phyloP scores from a whole-genome alignment of 2,329 filamentous ascomycete genomes.

The Leptographium lundbergii region DNA sequence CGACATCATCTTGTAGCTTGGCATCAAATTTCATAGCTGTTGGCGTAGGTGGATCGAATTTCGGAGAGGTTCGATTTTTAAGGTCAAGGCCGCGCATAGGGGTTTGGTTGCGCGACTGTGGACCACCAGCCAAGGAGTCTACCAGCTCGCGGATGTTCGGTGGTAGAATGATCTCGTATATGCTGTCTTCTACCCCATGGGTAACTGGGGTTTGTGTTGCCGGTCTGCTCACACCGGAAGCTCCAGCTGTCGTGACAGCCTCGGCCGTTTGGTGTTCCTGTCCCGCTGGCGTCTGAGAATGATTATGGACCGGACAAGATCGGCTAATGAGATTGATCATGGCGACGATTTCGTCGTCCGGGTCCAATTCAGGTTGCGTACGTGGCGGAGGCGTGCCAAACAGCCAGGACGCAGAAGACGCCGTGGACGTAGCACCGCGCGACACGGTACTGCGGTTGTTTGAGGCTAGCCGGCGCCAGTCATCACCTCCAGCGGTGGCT shows the following conservation, averaged over 20 bases:
- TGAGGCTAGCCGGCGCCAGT: neutral
- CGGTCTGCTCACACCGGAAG: neutral
- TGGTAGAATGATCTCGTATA: conserved; percentile 9
- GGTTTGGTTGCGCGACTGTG: neutral
- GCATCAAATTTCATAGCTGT: conserved; percentile 9
- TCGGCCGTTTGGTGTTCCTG: neutral
- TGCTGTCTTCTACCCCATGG: neutral
- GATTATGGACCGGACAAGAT: conserved; percentile 3
- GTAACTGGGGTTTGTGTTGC: neutral
- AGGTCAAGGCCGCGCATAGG: neutral
- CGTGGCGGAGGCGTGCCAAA: neutral
- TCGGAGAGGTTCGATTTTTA: neutral
- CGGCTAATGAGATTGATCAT: conserved; percentile 7
- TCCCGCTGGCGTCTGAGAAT: neutral
- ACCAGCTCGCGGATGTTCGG: conserved; percentile 8
- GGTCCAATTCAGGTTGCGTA: neutral
- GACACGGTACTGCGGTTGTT: neutral
- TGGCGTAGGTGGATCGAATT: conserved; percentile 10
- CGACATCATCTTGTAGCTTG: neutral
- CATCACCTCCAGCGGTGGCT: neutral
- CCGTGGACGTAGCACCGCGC: neutral
- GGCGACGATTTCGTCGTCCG: conserved; percentile 9
- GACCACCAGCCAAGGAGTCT: conserved; percentile 1
- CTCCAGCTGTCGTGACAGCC: neutral
- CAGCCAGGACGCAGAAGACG: neutral